Evolutionary conservation across 371 early-diverging fungal genomes (phyloP).

Genomic region (Globomyces sp.): DNA sequence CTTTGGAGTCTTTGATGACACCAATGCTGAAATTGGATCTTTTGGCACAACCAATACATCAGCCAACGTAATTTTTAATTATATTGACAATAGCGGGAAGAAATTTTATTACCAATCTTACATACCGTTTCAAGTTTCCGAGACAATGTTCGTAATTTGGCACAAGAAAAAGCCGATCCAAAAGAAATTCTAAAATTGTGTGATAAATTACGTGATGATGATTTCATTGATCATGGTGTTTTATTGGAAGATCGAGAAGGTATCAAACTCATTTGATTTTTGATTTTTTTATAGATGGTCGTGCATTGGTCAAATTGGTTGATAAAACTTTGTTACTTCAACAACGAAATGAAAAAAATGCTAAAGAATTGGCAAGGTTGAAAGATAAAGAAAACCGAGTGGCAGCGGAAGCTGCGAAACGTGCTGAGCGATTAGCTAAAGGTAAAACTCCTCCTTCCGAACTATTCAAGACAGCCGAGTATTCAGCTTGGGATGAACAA

Average conservation of each 20-base stretch:
- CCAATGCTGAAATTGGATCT: slow-evolving; percentile 41
- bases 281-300: slow-evolving; percentile 57
- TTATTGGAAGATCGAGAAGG: slow-evolving; percentile 88
- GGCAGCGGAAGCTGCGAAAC: slow-evolving; percentile 66
- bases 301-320: slow-evolving; percentile 86
- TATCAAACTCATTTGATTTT: background rate
- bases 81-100: slow-evolving; percentile 47
- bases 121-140: slow-evolving; percentile 79
- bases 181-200: slow-evolving; percentile 71
- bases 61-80: slow-evolving; percentile 9
- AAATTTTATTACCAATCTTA: slow-evolving; percentile 77
- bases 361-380: slow-evolving; percentile 28
- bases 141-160: slow-evolving; percentile 77
- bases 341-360: slow-evolving; percentile 59
- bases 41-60: slow-evolving; percentile 11
- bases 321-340: slow-evolving; percentile 68
- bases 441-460: slow-evolving; percentile 73
- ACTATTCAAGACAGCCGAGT: slow-evolving; percentile 74
- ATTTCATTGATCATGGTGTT: slow-evolving; percentile 77
- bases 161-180: slow-evolving; percentile 54
- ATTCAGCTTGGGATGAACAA: slow-evolving; percentile 76
- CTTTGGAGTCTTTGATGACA: slow-evolving; percentile 68
- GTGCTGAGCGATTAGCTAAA: slow-evolving; percentile 72
- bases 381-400: slow-evolving; percentile 54
- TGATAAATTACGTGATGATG: slow-evolving; percentile 86